Evolutionary conservation across 2,329 filamentous ascomycete genomes (phyloP).

Genomic region (Pseudocercospora musae): DNA sequence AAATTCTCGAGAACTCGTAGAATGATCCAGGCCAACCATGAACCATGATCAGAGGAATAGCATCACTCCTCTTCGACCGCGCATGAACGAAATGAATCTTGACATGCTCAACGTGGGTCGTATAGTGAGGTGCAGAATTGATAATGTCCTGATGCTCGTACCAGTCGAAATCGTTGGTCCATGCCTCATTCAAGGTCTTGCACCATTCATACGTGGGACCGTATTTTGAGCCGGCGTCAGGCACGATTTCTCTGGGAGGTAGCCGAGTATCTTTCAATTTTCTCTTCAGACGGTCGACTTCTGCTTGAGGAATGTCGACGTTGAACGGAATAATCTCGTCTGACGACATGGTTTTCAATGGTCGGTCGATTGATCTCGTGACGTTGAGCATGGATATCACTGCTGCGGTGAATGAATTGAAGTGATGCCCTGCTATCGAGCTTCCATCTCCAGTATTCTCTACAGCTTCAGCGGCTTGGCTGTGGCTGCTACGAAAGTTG

Average conservation of each 20-base stretch:
- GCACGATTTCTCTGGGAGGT: constrained; percentile 37
- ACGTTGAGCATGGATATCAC: no score
- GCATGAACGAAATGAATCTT: constrained; percentile 41
- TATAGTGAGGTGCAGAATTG: constrained; percentile 35
- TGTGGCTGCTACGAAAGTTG: neutral
- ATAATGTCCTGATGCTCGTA: constrained; percentile 34
- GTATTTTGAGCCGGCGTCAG: constrained; percentile 38
- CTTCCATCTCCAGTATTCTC: neutral
- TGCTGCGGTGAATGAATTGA: neutral
- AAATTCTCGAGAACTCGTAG: constrained; percentile 43
- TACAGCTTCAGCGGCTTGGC: neutral
- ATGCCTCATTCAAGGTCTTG: constrained; percentile 36
- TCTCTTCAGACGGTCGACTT: constrained; percentile 38
- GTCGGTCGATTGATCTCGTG: no score
- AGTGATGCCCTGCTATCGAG: no score
- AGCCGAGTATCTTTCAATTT: constrained; percentile 39
- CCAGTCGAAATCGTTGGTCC: constrained; percentile 37
- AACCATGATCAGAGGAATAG: constrained; percentile 42
- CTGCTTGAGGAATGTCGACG: constrained; percentile 35
- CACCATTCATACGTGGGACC: constrained; percentile 36
- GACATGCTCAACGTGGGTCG: constrained; percentile 35
- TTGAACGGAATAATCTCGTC: constrained; percentile 34
- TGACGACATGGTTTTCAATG: neutral
- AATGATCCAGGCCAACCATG: constrained; percentile 48
- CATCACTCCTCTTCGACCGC: constrained; percentile 32